These are phyloP conservation scores for Eutypella sp. DNA, from an alignment of 2,329 filamentous ascomycete species.

Conservation along the genomic window DNA sequence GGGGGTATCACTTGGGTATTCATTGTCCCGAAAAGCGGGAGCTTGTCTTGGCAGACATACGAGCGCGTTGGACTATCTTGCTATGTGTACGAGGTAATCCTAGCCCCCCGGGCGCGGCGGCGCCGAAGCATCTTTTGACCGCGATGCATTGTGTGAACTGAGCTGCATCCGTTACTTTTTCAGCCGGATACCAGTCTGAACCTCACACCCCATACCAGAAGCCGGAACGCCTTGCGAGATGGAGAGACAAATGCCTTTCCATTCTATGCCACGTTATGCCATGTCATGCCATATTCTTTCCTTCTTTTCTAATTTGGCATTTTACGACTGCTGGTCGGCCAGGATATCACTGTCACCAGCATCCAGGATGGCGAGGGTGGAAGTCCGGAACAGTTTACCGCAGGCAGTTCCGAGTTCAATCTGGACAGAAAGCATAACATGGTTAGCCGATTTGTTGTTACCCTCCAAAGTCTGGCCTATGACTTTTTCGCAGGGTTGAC, in stretches of 20 bases:
- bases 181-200: conserved; percentile 14
- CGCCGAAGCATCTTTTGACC: not conserved
- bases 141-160: not conserved
- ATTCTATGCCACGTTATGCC: no score
- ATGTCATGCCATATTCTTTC: conserved; percentile 18
- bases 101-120: no score
- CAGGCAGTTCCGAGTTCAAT: conserved; percentile 97
- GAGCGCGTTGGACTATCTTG: conserved; percentile 4
- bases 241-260: no score
- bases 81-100: not conserved
- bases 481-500: conserved; percentile 90
- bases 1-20: conserved; percentile 5
- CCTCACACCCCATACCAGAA: conserved; percentile 22
- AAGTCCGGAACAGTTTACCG: conserved; percentile 98
- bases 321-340: conserved; percentile 64
- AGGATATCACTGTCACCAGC: conserved; percentile 99
- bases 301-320: no score
- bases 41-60: not conserved
- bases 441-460: conserved; percentile 58
- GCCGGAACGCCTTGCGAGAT: conserved; percentile 24
- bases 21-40: not conserved
- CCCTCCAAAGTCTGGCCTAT: conserved; percentile 79
- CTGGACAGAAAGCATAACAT: conserved; percentile 49
- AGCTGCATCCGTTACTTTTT: not conserved
- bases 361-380: conserved; percentile 94